These are phyloP conservation scores for Anaeromyces robustus DNA, from an alignment of 192 early-diverging fungal genomes.

Conservation along the genomic window DNA sequence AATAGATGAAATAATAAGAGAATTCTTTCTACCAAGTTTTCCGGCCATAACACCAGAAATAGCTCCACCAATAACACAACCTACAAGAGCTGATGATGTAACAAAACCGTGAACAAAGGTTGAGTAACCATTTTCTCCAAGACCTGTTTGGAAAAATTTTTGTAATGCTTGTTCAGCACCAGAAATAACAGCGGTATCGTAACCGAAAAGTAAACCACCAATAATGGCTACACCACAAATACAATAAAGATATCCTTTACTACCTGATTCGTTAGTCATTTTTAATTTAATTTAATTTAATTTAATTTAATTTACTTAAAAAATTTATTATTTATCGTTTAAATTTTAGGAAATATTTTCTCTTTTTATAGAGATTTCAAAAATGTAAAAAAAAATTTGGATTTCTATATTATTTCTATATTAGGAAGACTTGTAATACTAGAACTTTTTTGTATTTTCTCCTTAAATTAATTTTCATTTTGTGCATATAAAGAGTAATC, in stretches of 20 bases:
- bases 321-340: no score
- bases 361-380: no score
- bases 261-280: not conserved
- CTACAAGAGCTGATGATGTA: not conserved
- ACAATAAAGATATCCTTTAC: not conserved
- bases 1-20: not conserved
- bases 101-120: not conserved
- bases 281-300: no score
- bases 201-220: constrained; percentile 56
- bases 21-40: not conserved
- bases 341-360: no score
- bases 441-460: no score
- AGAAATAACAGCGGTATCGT: constrained; percentile 58
- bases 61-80: not conserved
- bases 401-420: no score
- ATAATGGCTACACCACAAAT: constrained; percentile 24
- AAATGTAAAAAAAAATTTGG: no score
- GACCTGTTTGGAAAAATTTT: not conserved
- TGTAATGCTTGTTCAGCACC: constrained; percentile 9
- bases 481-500: no score
- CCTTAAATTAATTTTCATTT: no score
- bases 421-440: no score
- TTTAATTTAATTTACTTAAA: no score
- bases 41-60: not conserved
- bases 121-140: not conserved